Conservation (phyloP, 2,329 filamentous ascomycete species). For the Botryotinia calthae region DNA sequence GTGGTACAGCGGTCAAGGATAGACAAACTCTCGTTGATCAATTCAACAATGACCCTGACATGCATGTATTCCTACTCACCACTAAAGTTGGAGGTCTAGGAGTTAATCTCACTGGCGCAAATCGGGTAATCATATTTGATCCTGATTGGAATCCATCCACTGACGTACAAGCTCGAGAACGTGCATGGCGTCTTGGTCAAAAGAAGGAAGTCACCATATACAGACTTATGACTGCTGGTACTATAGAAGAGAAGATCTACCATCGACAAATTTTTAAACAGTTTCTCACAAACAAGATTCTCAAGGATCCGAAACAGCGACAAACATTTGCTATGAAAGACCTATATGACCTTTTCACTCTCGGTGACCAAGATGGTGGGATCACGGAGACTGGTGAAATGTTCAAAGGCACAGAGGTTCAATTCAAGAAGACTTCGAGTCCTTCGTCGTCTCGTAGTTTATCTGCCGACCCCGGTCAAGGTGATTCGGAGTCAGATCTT, state of each 20-base stretch:
- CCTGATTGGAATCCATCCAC: constrained; percentile 99
- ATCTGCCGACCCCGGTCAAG: constrained; percentile 21
- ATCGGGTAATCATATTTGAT: constrained; percentile 96
- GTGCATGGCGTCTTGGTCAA: constrained; percentile 93
- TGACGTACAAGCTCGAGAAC: constrained; percentile 89
- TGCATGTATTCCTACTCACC: constrained; percentile 89
- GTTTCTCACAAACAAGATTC: constrained; percentile 92
- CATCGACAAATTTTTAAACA: constrained; percentile 99
- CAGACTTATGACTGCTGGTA: constrained; percentile 94
- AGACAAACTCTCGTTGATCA: constrained; percentile 88
- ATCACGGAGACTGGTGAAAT: constrained; percentile 80
- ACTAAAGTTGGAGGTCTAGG: constrained; percentile 94
- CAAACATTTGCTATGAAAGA: constrained; percentile 89
- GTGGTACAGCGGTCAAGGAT: constrained; percentile 80
- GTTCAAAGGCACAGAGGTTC: constrained; percentile 83
- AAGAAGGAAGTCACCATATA: constrained; percentile 95
- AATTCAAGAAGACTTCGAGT: constrained; percentile 49
- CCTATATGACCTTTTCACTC: constrained; percentile 85
- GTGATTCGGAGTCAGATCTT: constrained; percentile 46
- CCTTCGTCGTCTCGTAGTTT: constrained; percentile 25
- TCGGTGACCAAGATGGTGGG: constrained; percentile 64
- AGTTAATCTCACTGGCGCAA: constrained; percentile 90
- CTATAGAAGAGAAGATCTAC: constrained; percentile 99
- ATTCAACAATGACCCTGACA: constrained; percentile 77
- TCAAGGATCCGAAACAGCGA: constrained; percentile 90